These are phyloP conservation scores for Escallonia herrerae DNA, from an alignment of 129 eudicot genomes.

Conservation along the genomic window DNA sequence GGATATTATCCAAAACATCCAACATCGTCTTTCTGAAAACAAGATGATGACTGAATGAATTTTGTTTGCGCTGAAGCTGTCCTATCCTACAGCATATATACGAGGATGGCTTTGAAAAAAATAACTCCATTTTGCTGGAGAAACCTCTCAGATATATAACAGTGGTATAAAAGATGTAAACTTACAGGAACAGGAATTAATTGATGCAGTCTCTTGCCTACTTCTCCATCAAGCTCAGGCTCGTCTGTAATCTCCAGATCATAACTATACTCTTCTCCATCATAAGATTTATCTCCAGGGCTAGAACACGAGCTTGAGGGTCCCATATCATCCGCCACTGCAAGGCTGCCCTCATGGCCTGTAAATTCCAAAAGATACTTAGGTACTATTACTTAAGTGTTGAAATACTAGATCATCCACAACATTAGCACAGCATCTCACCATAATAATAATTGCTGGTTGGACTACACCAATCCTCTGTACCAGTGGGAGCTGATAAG, in stretches of 20 bases:
- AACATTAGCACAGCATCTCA: slow-evolving; percentile 12
- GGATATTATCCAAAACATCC: too few relatives aligned
- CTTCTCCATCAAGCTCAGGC: slow-evolving; percentile 88
- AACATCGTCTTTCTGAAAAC: too few relatives aligned
- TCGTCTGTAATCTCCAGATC: slow-evolving; percentile 70
- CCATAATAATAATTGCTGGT: slow-evolving; percentile 51
- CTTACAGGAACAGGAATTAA: slow-evolving; percentile 86
- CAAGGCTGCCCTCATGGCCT: slow-evolving; percentile 44
- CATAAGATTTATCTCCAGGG: slow-evolving; percentile 61
- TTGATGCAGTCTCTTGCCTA: slow-evolving; percentile 74
- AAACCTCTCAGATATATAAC: background rate
- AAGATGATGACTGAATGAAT: too few relatives aligned
- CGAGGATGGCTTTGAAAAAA: too few relatives aligned
- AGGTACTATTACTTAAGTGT: background rate
- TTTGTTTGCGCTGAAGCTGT: too few relatives aligned
- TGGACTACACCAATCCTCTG: too few relatives aligned
- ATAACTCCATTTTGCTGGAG: too few relatives aligned
- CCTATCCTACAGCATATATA: too few relatives aligned
- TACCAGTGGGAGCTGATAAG: slow-evolving; percentile 27
- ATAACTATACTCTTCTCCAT: slow-evolving; percentile 57
- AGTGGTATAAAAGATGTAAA: slow-evolving; percentile 9
- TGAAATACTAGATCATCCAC: background rate
- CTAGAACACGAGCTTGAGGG: slow-evolving; percentile 76
- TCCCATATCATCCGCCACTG: slow-evolving; percentile 48
- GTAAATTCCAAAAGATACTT: slow-evolving; percentile 11